Evolutionary conservation across 495 filamentous ascomycete genomes (phyloP), one percentile per base, ranked within the genome.

Genomic region (Neohortaea acidophila): DNA sequence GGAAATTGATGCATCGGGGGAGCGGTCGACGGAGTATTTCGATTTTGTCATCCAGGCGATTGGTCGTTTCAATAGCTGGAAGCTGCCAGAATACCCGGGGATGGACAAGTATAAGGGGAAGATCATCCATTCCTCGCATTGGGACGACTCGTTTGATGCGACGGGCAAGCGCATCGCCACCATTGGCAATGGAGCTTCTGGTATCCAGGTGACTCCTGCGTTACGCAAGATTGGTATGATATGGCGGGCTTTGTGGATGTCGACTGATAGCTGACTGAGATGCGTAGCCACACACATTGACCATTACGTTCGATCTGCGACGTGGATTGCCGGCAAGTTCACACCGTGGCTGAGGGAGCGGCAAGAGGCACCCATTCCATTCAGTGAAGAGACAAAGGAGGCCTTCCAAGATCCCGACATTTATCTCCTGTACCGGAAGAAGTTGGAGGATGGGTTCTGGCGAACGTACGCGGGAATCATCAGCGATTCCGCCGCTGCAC

Each of bases 241-340:
- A n/a, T n/a, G n/a, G n/a, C n/a, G n/a, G n/a, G n/a, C n/a, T n/a
- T n/a, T n/a, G n/a, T n/a, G n/a, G n/a, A n/a, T n/a, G n/a, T n/a
- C n/a, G n/a, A n/a, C n/a, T n/a, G n/a, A n/a, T n/a, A n/a, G n/a
- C n/a, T n/a, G n/a, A n/a, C n/a, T n/a, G n/a, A n/a, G n/a, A n/a
- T n/a, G n/a, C n/a, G n/a, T n/a, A 47, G 59, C 72, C 48, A 47
- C 61, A 51, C 49, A 73, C 65, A 70, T 63, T 32, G 72, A 74
- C 45, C 69, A 77, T 54, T 82, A 79, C 36, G 72, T 69, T 4
- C 67, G 79, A 14, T 75, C 71, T 44, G 66, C 60, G 21, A 79
- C 76, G 1, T 82, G 78, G 77, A 72, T 84, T n/a, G 67, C 75
- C 0, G 65, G 69, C 22, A 68, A 73, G 10, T 61, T 63, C 41